phyloP scores from a whole-genome alignment of 1,284 basidiomycete species.

The Fomes fomentarius region DNA sequence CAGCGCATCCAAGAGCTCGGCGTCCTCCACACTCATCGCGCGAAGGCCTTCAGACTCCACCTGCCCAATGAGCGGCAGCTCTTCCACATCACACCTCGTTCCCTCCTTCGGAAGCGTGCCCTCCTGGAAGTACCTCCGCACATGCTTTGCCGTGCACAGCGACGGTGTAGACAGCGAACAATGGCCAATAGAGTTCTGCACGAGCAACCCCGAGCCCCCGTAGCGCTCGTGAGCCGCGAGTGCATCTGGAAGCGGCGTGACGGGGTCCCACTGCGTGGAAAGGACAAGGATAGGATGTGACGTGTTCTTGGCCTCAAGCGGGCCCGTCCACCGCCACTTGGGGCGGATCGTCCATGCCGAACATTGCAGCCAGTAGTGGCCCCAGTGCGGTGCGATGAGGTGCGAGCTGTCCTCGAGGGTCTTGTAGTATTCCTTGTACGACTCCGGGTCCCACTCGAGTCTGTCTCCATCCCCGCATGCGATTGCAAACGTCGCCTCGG shows the following conservation, averaged over 20 bases:
- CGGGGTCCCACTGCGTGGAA: constrained; percentile 25
- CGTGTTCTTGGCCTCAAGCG: constrained; percentile 21
- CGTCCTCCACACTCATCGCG: too few relatives aligned
- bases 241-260: constrained; percentile 22
- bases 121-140: constrained; percentile 44
- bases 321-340: constrained; percentile 22
- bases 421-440: constrained; percentile 24
- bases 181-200: constrained; percentile 36
- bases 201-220: constrained; percentile 20
- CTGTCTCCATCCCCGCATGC: constrained; percentile 45
- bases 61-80: too few relatives aligned
- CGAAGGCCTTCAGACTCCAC: too few relatives aligned
- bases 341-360: constrained; percentile 18
- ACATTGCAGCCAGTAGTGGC: constrained; percentile 12
- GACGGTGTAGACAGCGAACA: constrained; percentile 45
- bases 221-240: constrained; percentile 17
- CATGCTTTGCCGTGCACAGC: constrained; percentile 43
- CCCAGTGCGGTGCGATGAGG: constrained; percentile 30
- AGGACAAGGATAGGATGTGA: constrained; percentile 33
- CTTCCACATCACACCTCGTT: constrained; percentile 39
- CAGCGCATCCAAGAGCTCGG: too few relatives aligned
- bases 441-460: constrained; percentile 22
- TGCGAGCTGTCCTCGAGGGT: constrained; percentile 38
- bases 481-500: constrained; percentile 37
- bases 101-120: constrained; percentile 45